phyloP scores from a whole-genome alignment of 306 rosid species.

The Castanospermum australe region DNA sequence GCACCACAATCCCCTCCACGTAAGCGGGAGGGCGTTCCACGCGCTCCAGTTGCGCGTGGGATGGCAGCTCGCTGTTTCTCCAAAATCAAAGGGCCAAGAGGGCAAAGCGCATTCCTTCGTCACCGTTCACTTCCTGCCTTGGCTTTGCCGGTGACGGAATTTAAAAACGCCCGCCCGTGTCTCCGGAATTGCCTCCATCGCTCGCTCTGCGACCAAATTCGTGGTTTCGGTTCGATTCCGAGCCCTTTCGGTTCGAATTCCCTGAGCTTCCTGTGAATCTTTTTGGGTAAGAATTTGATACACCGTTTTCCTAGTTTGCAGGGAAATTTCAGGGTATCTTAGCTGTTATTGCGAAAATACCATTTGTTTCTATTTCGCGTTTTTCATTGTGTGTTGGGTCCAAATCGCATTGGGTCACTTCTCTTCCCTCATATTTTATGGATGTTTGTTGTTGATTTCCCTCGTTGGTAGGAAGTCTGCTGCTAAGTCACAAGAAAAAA shows the following conservation, averaged over 20 bases:
- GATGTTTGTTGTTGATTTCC: conserved; percentile 12
- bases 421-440: background rate
- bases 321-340: background rate
- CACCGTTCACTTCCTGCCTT: conserved; percentile 45
- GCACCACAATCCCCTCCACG: background rate
- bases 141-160: conserved; percentile 61
- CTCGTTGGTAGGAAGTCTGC: conserved; percentile 5
- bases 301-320: conserved; percentile 2
- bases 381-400: conserved; percentile 7
- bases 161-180: conserved; percentile 42
- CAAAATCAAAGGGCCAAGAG: background rate
- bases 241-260: conserved; percentile 13
- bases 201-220: conserved; percentile 20
- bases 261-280: conserved; percentile 11
- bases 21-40: background rate
- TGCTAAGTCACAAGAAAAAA: background rate
- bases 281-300: conserved; percentile 43
- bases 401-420: conserved; percentile 27
- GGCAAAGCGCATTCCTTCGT: conserved; percentile 51
- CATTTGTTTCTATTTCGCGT: background rate
- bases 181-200: conserved; percentile 6
- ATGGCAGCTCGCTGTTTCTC: background rate
- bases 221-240: conserved; percentile 39
- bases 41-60: conserved; percentile 42
- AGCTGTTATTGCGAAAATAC: background rate